Base-by-base conservation (phyloP, 2,329 filamentous ascomycete species). In the Fusarium keratoplasticum region DNA sequence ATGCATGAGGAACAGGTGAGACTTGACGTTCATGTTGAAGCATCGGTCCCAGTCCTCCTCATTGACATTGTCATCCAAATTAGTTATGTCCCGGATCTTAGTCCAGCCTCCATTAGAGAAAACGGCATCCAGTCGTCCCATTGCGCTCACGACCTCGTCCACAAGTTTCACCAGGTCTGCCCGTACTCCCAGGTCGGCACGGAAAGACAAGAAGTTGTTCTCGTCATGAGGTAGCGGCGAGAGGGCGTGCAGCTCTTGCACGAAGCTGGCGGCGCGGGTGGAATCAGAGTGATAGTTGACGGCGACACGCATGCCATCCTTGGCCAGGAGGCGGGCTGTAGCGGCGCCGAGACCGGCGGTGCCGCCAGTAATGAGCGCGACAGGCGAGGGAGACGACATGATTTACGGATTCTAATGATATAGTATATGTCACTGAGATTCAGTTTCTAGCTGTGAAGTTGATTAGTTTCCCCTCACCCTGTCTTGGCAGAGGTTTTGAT, bases 81-180 rank as follows among this genome's bases (percentile, higher is more conserved):
- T 80, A 9, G 71, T 79, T 54, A 89, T 82, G 60, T 87, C 80
- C 14, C 86, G 81, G 18, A 87, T 80, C 18, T 77, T 79, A 0
- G 87, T 88, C 87, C 87, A 90, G 4, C 88, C 88, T 9, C 92
- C 93, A 81, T 96, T 96, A 3, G 92, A 93, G 77, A 96, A 89
- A 54, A 96, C 85, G 44, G 95, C 87, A 82, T 96, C 94, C n/a
- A 96, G 81, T 6, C 92, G 76, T 8, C 73, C 93, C 72, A 94
- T 86, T n/a, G 82, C 82, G 29, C 87, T 82, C 57, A 91, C 85
- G 2, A 90, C 88, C 52, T 91, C 87, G 20, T 87, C 82, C 1
- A 95, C 89, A 1, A 92, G 86, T 1, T 85, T 84, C 58, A 85
- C 81, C 71, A 93, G 89, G 29, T 93, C 92, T 2, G 83, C 81